These are phyloP conservation scores for Scortechinia acanthostroma DNA, from an alignment of 2,329 filamentous ascomycete genomes.

Conservation along the genomic window DNA sequence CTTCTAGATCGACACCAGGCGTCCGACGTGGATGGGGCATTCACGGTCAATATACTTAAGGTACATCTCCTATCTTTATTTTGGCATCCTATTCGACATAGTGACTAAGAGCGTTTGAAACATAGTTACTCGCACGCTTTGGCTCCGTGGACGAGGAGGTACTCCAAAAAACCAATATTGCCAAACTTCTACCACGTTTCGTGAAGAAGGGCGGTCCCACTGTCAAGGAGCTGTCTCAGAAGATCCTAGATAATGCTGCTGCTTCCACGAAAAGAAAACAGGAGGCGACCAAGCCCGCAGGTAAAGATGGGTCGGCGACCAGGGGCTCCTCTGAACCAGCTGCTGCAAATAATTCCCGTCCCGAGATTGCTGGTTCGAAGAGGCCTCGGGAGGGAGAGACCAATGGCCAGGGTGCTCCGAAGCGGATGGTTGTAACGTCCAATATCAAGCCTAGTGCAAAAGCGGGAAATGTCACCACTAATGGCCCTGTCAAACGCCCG, in stretches of 20 bases:
- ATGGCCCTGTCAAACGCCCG: too few species aligned
- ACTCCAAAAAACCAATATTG: conserved; percentile 50
- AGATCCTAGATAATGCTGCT: conserved; percentile 38
- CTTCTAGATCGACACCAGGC: conserved; percentile 36
- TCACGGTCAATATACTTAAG: conserved; percentile 33
- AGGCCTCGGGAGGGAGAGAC: conserved; percentile 25
- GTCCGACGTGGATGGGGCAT: conserved; percentile 31
- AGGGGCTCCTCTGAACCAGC: conserved; percentile 7
- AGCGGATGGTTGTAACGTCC: conserved; percentile 23
- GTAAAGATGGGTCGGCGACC: conserved; percentile 17
- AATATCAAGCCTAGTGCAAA: conserved; percentile 20
- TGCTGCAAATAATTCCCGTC: conserved; percentile 6
- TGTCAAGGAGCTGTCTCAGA: conserved; percentile 43
- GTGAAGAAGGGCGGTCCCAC: conserved; percentile 49
- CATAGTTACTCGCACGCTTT: conserved; percentile 41
- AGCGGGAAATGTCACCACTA: conserved; percentile 11
- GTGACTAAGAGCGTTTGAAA: neutral
- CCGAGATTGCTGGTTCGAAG: conserved; percentile 19
- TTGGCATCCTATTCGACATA: conserved; percentile 6
- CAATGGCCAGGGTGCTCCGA: conserved; percentile 21
- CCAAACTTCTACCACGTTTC: conserved; percentile 46
- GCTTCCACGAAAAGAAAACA: conserved; percentile 32
- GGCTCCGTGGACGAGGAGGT: conserved; percentile 47
- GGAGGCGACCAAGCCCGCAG: too few species aligned
- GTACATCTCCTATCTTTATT: conserved; percentile 19